phyloP scores from a whole-genome alignment of 305 asterid species.

The Fraxinus angustifolia region DNA sequence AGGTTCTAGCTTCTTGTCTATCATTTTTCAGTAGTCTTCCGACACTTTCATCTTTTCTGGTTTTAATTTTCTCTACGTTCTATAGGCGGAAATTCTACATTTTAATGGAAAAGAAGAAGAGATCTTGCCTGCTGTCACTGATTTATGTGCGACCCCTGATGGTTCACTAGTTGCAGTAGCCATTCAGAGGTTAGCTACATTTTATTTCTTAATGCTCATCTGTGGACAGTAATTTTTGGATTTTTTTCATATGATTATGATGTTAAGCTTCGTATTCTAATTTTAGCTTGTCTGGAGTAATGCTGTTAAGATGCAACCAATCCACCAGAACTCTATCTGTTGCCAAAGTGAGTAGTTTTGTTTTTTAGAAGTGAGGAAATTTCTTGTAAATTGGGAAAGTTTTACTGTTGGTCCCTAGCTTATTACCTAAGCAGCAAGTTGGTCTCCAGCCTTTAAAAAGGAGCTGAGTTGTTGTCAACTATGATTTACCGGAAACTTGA shows the following conservation, averaged over 20 bases:
- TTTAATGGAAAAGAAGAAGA: constrained; percentile 49
- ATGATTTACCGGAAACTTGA: not conserved
- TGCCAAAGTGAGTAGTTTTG: constrained; percentile 49
- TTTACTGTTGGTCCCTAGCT: not conserved
- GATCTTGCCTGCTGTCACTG: constrained; percentile 59
- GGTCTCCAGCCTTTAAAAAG: not conserved
- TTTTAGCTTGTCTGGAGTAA: constrained; percentile 66
- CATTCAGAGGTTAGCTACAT: constrained; percentile 54
- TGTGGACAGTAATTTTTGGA: not conserved
- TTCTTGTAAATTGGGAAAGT: not conserved
- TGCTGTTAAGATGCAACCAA: constrained; percentile 60
- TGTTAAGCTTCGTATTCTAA: constrained; percentile 15
- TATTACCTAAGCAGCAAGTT: not conserved
- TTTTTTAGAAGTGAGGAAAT: not conserved
- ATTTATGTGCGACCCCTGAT: constrained; percentile 56
- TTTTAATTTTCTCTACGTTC: constrained; percentile 19
- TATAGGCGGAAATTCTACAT: constrained; percentile 58
- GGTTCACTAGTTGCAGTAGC: constrained; percentile 73
- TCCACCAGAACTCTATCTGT: constrained; percentile 52
- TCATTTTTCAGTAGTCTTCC: not conserved
- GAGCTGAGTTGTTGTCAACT: not conserved
- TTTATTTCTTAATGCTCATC: constrained; percentile 4
- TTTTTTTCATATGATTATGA: not conserved
- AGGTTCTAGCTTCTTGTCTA: not conserved
- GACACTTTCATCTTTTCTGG: not conserved